A percentile compares a stretch with the other conserved stretches of the same genome.
Evolutionary conservation across 805 yeast species (phyloP).

Genomic region (Sugiyamaella mastotermitis): DNA sequence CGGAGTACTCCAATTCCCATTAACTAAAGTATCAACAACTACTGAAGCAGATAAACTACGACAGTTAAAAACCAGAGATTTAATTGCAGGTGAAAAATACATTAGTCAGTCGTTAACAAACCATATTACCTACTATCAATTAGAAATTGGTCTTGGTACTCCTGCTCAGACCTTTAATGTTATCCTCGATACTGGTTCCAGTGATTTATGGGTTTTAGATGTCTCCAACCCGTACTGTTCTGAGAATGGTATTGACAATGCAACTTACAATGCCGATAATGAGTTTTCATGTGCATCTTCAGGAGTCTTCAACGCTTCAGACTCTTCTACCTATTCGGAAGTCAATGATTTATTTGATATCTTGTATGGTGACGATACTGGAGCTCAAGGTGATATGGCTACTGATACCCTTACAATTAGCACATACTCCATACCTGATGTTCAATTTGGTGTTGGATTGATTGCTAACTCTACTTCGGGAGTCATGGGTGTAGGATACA

Average conservation of each 20-base stretch:
- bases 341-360: slow-evolving; percentile 21
- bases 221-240: slow-evolving; percentile 12
- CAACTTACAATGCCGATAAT: too few relatives aligned
- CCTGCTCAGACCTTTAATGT: slow-evolving; percentile 37
- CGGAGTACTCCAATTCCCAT: too few relatives aligned
- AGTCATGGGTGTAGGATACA: slow-evolving; percentile 33
- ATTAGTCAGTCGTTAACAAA: slow-evolving; percentile 11
- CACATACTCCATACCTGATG: slow-evolving; percentile 38
- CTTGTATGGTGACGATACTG: slow-evolving; percentile 38
- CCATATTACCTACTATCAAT: slow-evolving; percentile 12
- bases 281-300: too few relatives aligned
- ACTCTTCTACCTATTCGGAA: slow-evolving; percentile 26
- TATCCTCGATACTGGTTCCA: slow-evolving; percentile 43
- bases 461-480: slow-evolving; percentile 58
- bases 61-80: too few relatives aligned
- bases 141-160: slow-evolving; percentile 33
- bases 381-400: slow-evolving; percentile 52
- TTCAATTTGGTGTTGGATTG: slow-evolving; percentile 73
- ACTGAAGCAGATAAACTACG: too few relatives aligned
- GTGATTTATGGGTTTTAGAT: slow-evolving; percentile 42
- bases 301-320: slow-evolving; percentile 27
- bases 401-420: slow-evolving; percentile 53
- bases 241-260: background rate
- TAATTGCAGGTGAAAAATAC: too few relatives aligned
- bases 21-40: too few relatives aligned